A percentile compares a stretch with the other conserved stretches of the same genome.
phyloP scores from a whole-genome alignment of 352 stramenopile species.

The Plasmopara viticola region DNA sequence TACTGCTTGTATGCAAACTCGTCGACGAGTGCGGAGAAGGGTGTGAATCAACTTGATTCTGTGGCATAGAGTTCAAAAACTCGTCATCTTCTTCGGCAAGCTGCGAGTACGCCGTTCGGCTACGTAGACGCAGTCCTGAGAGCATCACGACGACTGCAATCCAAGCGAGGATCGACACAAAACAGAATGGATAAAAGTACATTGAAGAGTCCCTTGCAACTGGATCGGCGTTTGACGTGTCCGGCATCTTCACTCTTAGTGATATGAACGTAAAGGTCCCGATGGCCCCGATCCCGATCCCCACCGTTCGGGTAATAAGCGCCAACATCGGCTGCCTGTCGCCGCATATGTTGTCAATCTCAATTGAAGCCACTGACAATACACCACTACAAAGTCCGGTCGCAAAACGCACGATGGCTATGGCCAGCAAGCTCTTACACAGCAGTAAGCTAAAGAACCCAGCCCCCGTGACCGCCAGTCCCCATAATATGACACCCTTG shows the following conservation, averaged over 20 bases:
- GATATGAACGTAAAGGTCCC: conserved; percentile 46
- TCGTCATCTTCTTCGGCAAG: conserved; percentile 58
- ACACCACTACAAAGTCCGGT: conserved; percentile 73
- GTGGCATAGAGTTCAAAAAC: conserved; percentile 40
- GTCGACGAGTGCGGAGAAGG: conserved; percentile 20
- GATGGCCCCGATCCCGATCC: conserved; percentile 44
- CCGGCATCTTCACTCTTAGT: conserved; percentile 42
- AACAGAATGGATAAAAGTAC: conserved; percentile 74
- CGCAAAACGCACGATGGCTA: conserved; percentile 69
- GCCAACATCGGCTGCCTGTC: conserved; percentile 65
- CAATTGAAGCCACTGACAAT: conserved; percentile 62
- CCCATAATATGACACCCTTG: conserved; percentile 80
- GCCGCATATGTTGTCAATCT: conserved; percentile 81
- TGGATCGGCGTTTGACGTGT: conserved; percentile 21
- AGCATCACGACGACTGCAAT: conserved; percentile 63
- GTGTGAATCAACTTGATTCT: conserved; percentile 27
- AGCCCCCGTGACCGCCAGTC: conserved; percentile 53
- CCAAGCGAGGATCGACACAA: conserved; percentile 67
- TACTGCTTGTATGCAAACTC: conserved; percentile 30
- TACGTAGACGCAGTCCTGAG: conserved; percentile 53
- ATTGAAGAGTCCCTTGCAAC: conserved; percentile 39
- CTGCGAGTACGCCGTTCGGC: conserved; percentile 57
- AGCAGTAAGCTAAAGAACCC: conserved; percentile 71
- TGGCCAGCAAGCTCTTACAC: conserved; percentile 70
- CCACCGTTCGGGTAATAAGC: conserved; percentile 58